Base-by-base conservation (phyloP, 768 basidiomycete genomes). In the Suillus bovinus region DNA sequence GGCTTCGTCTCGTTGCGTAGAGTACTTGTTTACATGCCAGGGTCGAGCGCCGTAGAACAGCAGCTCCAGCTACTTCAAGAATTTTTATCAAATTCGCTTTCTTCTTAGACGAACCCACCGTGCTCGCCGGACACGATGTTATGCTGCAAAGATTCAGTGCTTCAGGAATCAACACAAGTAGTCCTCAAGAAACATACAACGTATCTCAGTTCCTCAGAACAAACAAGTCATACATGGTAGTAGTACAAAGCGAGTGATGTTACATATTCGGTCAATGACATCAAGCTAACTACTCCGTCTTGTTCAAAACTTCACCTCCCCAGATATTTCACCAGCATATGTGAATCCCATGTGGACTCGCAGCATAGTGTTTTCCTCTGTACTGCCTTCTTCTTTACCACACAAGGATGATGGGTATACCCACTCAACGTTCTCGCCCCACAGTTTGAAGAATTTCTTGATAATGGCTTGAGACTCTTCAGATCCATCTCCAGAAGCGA, bases 351-450 rank as follows among this genome's bases (percentile, higher is more conserved):
- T 55, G 54, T 55, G 54, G 54, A 34, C 34, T 16, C 54, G 22
- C 11, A 55, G 22, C 34, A 55, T 17, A 24, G 54, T 38, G 24
- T 55, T 38, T 22, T 53, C 52, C 20, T 1, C 52, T 53, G 11
- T 14, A 34, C n/a, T 4, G 5, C 13, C 22, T 24, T 24, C 16
- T 27, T 36, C 24, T 20, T 58, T 42, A 22, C 7, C n/a, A 58
- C 42, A 38, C 36, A 3, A 41, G 38, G 46, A 49, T 29, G 62
- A 64, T 20, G 36, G 16, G 20, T 44, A 31, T 9, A 57, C 24
- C 75, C 75, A 77, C 49, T 77, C 74, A 10, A 58, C 22, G 29
- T 77, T 77, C 42, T 57, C 57, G 0, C 77, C 76, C 76, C 76
- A 79, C 4, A 66, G 49, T 1, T 41, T 16, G 60, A 67, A 65